Percentiles rank a stretch among this genome's conserved stretches.
phyloP scores from a whole-genome alignment of 2,329 filamentous ascomycete species.

The Neonectria neomacrospora region DNA sequence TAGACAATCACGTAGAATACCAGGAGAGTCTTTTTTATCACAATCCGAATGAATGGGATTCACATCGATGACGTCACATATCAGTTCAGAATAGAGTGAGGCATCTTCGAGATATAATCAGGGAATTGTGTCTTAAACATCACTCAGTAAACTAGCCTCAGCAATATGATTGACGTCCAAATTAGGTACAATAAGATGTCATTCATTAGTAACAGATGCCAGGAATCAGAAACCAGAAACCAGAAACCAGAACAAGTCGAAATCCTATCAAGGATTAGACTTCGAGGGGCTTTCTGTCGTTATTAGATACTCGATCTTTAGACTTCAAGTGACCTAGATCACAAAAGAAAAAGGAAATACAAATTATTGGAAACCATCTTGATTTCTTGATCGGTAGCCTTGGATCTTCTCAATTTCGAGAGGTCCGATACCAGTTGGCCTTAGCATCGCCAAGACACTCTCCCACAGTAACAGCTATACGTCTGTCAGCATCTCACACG shows the following conservation, averaged over 20 bases:
- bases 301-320: background rate
- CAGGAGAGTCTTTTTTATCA: background rate
- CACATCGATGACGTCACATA: no score
- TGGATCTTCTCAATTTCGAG: background rate
- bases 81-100: no score
- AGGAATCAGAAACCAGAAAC: background rate
- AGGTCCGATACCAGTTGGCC: constrained; percentile 17
- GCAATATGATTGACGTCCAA: no score
- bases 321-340: background rate
- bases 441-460: constrained; percentile 14
- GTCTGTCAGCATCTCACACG: background rate
- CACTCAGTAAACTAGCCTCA: no score
- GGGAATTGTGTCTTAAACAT: no score
- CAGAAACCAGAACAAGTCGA: background rate
- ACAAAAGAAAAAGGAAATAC: background rate
- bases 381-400: background rate
- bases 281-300: background rate
- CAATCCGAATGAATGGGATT: no score
- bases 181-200: background rate
- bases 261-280: background rate
- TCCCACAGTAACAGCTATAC: constrained; percentile 14
- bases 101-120: no score
- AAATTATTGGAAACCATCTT: no score
- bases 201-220: background rate
- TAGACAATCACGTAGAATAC: background rate